A percentile compares a stretch with the other conserved stretches of the same genome.
Evolutionary conservation across 257 asterid genomes (phyloP).

Genomic region (Solanum virginianum): DNA sequence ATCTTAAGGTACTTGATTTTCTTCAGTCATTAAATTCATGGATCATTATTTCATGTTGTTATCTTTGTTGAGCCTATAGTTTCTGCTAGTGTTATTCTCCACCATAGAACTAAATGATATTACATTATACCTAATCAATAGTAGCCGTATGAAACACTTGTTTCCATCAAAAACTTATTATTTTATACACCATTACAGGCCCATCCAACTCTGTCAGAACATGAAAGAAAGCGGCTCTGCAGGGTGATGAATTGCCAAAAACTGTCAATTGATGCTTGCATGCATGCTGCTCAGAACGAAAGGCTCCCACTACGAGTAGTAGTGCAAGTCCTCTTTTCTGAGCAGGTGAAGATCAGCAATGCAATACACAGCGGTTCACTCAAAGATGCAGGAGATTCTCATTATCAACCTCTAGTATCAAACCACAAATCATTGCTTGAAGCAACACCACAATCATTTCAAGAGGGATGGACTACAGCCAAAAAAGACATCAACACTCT

Average conservation of each 20-base stretch:
- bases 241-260: slow-evolving; percentile 95
- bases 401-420: slow-evolving; percentile 49
- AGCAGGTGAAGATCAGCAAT: slow-evolving; percentile 82
- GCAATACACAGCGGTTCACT: slow-evolving; percentile 52
- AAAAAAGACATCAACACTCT: slow-evolving; percentile 85
- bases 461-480: slow-evolving; percentile 93
- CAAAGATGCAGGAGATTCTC: slow-evolving; percentile 52
- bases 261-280: slow-evolving; percentile 89
- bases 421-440: slow-evolving; percentile 68
- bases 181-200: slow-evolving; percentile 33
- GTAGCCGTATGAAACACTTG: not conserved
- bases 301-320: slow-evolving; percentile 82
- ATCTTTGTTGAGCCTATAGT: not conserved
- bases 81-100: not conserved
- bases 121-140: not conserved
- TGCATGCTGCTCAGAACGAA: slow-evolving; percentile 97
- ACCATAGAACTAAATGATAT: not conserved
- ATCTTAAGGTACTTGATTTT: slow-evolving; percentile 59
- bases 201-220: slow-evolving; percentile 73
- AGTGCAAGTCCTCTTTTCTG: slow-evolving; percentile 87
- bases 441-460: slow-evolving; percentile 90
- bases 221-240: slow-evolving; percentile 81
- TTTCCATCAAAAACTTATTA: not conserved
- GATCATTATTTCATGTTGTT: not conserved
- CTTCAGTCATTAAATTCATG: not conserved